Evolutionary conservation across 2,329 filamentous ascomycete genomes (phyloP), one percentile per base, ranked within the genome.

Genomic region (Fusarium fujikuroi): DNA sequence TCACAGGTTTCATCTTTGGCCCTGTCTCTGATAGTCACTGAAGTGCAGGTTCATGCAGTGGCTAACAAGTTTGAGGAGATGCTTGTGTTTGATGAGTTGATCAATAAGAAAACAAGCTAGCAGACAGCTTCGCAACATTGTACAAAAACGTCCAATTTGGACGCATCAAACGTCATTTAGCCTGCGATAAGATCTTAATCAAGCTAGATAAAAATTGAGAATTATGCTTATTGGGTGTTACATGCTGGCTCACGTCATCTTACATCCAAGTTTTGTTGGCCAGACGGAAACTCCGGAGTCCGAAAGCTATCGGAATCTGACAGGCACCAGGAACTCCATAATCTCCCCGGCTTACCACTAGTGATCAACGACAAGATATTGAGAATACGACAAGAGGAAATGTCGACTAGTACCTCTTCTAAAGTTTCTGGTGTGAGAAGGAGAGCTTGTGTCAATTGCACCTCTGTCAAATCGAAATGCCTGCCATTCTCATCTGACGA

Each of bases 381-480:
- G 37, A 15, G n/a, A 2, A 28, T 6, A 19, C 11, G 21, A 5
- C 21, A 15, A 19, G 28, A 52, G 12, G 5, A 23, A 49, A 68
- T 68, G 54, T 52, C 47, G 3, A 19, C 63, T n/a, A 34, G 44
- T 21, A n/a, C 11, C 9, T 16, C 54, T 30, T 23, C 63, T 1
- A 68, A 49, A 9, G 6, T 25, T 16, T 32, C 57, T 12, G 52
- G 68, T 25, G 43, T 69, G 4, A 68, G 57, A 42, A 69, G 69
- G 9, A 72, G 69, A 39, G 68, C 69, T 14, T 71, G 69, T 39
- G 56, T 72, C 3, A 71, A 72, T 37, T 71, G 68, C 28, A 72
- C 69, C 3, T 53, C 63, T 18, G 68, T 62, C 28, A 71, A 71
- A 25, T 71, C 69, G 5, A 71, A 71, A 69, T 71, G 69, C 5